phyloP scores from a whole-genome alignment of 345 rosid genomes.

The Cochlearia excelsa region DNA sequence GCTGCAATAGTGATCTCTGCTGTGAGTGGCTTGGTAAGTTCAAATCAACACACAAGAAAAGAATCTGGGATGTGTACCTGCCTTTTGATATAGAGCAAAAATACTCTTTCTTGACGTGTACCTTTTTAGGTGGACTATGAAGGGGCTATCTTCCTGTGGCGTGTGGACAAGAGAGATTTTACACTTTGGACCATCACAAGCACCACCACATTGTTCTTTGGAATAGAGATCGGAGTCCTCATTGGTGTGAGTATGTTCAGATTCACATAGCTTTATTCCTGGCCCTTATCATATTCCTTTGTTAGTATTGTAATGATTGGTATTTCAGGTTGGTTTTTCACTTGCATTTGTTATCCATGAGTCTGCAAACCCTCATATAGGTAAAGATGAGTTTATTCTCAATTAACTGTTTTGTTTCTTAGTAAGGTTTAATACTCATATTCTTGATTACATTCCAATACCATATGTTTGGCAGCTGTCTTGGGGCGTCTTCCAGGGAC shows the following conservation, averaged over 20 bases:
- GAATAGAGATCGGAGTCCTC: constrained; percentile 97
- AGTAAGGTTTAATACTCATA: constrained; percentile 3
- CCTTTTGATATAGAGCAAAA: constrained; percentile 2
- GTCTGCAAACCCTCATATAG: constrained; percentile 97
- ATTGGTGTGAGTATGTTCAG: constrained; percentile 68
- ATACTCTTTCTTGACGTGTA: constrained; percentile 28
- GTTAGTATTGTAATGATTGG: constrained; percentile 20
- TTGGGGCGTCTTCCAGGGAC: constrained; percentile 99
- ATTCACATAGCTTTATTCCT: constrained; percentile 10
- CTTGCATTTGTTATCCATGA: constrained; percentile 97
- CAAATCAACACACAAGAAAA: constrained; percentile 19
- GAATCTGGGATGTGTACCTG: background rate
- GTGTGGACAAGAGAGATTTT: constrained; percentile 91
- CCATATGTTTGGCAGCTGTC: constrained; percentile 57
- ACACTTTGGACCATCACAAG: constrained; percentile 88
- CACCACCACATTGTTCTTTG: constrained; percentile 74
- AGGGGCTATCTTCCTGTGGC: constrained; percentile 93
- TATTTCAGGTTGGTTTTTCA: constrained; percentile 76
- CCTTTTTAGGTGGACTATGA: constrained; percentile 79
- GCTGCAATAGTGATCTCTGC: constrained; percentile 96
- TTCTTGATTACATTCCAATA: constrained; percentile 11
- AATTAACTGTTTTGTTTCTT: background rate
- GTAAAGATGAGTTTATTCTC: constrained; percentile 42
- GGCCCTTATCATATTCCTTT: background rate
- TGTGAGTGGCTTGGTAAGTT: constrained; percentile 85